These are phyloP conservation scores for Whalleya microplaca DNA, from an alignment of 2,329 filamentous ascomycete species.

Conservation along the genomic window DNA sequence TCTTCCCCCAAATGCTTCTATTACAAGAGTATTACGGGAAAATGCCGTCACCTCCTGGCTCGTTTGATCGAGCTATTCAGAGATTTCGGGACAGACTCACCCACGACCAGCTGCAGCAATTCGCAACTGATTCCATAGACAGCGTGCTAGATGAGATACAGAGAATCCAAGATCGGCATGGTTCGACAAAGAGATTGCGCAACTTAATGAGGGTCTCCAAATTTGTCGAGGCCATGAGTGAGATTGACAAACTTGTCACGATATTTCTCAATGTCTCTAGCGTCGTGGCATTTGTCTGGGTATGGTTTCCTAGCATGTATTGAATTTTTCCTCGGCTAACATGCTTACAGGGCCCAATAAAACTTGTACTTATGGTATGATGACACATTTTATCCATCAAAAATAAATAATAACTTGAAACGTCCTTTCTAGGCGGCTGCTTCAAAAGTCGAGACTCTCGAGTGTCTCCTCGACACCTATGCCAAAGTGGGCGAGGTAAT, in stretches of 20 bases:
- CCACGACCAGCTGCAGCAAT: conserved; percentile 9
- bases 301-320: no score
- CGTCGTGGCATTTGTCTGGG: conserved; percentile 29
- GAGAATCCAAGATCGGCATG: conserved; percentile 15
- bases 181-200: conserved; percentile 20
- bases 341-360: conserved; percentile 22
- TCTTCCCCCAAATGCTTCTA: no score
- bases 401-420: background rate
- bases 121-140: conserved; percentile 8
- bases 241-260: conserved; percentile 26
- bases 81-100: conserved; percentile 10
- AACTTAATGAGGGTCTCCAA: conserved; percentile 21
- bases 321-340: no score
- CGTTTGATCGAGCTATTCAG: no score
- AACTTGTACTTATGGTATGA: conserved; percentile 14
- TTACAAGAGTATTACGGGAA: no score
- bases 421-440: conserved; percentile 19
- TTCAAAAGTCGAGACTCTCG: conserved; percentile 15
- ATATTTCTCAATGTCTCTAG: conserved; percentile 27
- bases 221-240: conserved; percentile 28
- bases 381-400: background rate
- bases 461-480: conserved; percentile 27
- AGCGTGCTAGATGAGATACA: no score
- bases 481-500: conserved; percentile 29
- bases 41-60: no score